Evolutionary conservation across 306 rosid genomes (phyloP).

Genomic region (Sechiopsis laciniata): DNA sequence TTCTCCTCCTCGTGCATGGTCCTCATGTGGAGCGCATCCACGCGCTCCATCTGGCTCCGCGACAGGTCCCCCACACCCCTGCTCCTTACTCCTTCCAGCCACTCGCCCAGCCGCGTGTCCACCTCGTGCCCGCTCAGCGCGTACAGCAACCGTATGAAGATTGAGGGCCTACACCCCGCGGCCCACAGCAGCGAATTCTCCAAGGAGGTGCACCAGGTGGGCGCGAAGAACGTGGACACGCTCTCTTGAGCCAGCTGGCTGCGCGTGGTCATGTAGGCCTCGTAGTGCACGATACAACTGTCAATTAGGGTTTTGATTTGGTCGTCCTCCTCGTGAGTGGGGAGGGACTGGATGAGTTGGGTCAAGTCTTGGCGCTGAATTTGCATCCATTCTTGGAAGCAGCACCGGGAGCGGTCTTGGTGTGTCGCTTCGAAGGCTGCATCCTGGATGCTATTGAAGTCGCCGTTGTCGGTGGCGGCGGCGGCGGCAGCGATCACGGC

Average conservation of each 20-base stretch:
- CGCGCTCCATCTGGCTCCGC: not conserved
- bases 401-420: slow-evolving; percentile 21
- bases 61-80: slow-evolving; percentile 8
- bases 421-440: not conserved
- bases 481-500: too few relatives aligned
- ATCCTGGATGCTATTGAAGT: too few relatives aligned
- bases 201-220: slow-evolving; percentile 34
- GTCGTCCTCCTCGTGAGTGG: not conserved
- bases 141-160: slow-evolving; percentile 29
- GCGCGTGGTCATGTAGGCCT: slow-evolving; percentile 23
- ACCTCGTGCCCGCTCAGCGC: not conserved
- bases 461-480: not conserved
- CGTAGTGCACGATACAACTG: slow-evolving; percentile 24
- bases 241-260: not conserved
- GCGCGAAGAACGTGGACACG: slow-evolving; percentile 23
- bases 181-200: slow-evolving; percentile 38
- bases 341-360: slow-evolving; percentile 23
- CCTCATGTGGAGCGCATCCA: slow-evolving; percentile 23
- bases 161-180: slow-evolving; percentile 38
- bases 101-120: not conserved
- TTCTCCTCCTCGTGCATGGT: slow-evolving; percentile 30
- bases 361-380: slow-evolving; percentile 26
- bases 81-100: not conserved
- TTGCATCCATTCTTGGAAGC: slow-evolving; percentile 40
- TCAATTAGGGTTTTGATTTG: slow-evolving; percentile 1